Evolutionary conservation across 768 basidiomycete species (phyloP).

Genomic region (Mycena capillaripes): DNA sequence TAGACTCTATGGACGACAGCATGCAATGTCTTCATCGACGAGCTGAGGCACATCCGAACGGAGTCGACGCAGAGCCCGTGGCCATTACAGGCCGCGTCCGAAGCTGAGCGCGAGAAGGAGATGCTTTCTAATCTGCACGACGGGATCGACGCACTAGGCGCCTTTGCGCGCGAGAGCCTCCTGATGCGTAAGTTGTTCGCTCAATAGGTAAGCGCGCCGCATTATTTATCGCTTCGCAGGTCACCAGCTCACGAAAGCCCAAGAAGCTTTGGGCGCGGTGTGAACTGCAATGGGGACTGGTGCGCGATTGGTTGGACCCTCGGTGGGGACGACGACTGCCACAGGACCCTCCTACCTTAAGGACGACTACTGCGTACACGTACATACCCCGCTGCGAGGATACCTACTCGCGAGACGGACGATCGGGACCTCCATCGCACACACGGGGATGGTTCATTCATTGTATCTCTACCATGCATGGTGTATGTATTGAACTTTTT

Average conservation of each 20-base stretch:
- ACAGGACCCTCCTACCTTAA: no score
- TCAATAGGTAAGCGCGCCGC: neutral
- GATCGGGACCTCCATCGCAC: no score
- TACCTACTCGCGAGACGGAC: no score
- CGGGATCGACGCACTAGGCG: conserved; percentile 56
- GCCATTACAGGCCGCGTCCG: conserved; percentile 39
- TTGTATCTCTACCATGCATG: no score
- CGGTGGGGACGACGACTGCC: no score
- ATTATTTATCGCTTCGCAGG: conserved; percentile 40
- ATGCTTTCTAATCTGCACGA: conserved; percentile 55
- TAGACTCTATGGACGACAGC: conserved; percentile 64
- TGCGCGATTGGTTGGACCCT: no score
- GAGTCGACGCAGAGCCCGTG: conserved; percentile 36
- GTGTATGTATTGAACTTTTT: no score
- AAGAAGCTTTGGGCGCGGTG: conserved; percentile 48
- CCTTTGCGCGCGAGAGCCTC: no score
- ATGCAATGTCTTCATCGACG: conserved; percentile 61
- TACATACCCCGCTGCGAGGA: no score
- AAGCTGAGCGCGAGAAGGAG: conserved; percentile 54
- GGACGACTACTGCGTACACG: no score
- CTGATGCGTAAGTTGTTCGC: conserved; percentile 58
- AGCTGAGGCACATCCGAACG: conserved; percentile 56
- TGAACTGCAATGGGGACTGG: no score
- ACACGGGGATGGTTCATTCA: no score
- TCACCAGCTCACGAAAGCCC: conserved; percentile 59